Evolutionary conservation across 2,329 filamentous ascomycete genomes (phyloP).

Genomic region (Ascochyta viciae-villosae): DNA sequence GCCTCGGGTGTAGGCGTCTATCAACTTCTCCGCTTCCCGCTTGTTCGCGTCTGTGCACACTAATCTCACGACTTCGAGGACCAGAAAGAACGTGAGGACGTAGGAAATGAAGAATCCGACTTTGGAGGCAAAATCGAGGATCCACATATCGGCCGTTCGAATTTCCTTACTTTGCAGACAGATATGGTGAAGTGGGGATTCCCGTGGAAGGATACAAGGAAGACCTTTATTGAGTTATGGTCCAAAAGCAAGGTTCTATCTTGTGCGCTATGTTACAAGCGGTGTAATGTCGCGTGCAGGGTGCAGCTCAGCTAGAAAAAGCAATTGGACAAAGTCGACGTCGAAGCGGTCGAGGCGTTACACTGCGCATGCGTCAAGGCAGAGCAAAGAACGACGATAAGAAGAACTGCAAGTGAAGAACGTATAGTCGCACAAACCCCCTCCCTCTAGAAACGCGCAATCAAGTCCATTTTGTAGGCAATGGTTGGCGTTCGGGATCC

Average conservation of each 20-base stretch:
- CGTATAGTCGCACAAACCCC: constrained; percentile 9
- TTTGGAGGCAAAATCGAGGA: constrained; percentile 13
- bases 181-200: not conserved
- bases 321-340: constrained; percentile 12
- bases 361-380: constrained; percentile 13
- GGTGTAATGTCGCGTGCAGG: constrained; percentile 18
- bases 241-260: constrained; percentile 5
- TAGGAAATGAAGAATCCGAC: constrained; percentile 35
- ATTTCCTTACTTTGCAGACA: not conserved
- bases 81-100: constrained; percentile 28
- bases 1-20: constrained; percentile 28
- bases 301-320: constrained; percentile 11
- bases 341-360: constrained; percentile 10
- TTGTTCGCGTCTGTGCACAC: constrained; percentile 32
- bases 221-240: not conserved
- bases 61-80: constrained; percentile 31
- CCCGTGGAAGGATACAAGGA: not conserved
- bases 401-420: constrained; percentile 3
- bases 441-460: constrained; percentile 9
- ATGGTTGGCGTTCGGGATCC: constrained; percentile 15
- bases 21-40: constrained; percentile 31
- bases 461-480: constrained; percentile 10
- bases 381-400: constrained; percentile 9
- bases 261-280: constrained; percentile 5
- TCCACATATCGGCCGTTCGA: constrained; percentile 8